Base-by-base conservation (phyloP, 2,329 filamentous ascomycete genomes). In the Aspergillus puulaauensis region DNA sequence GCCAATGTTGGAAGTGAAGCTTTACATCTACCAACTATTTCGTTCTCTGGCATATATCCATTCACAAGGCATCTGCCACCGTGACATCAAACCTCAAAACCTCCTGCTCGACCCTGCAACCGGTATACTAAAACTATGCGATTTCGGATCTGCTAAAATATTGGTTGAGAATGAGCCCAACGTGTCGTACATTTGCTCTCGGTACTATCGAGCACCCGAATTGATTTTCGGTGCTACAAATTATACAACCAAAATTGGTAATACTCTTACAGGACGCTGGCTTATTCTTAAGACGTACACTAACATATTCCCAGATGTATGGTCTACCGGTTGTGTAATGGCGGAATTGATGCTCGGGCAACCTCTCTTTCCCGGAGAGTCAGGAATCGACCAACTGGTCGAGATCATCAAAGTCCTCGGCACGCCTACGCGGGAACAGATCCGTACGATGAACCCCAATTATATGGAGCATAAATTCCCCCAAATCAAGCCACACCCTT, bases 381-480 rank as follows among this genome's bases (percentile, higher is more conserved):
- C 95, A 48, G 95, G 95, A 64, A 99, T 99, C 70, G 95, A 99
- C 74, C 95, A 99, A 75, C 82, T 99, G 49, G 95, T 99, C 46
- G 95, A 99, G 78, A 99, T 99, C 74, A 99, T 99, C 83, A 99
- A 99, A 80, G 93, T 99, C 53, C 82, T 99, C 60, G 95, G 95
- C 59, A 99, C 95, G 17, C 95, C 95, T 17, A 98, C 95, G 37
- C 86, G 95, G 64, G 95, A 99, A 76, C 95, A 99, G 78, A 99
- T 99, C 71, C 90, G 95, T 67, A 99, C 95, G 65, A 99, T 99
- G 95, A 99, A 99, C 78, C 95, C 95, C 59, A 99, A 99, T 79
- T 99, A 99, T 79, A 99, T 99, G 95, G 95, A 99, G 80, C 95
- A 99, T 82, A 98, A 98, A 81, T 99, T 99, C 79, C 95, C 95